Conservation (phyloP, 371 early-diverging fungal species). For the Blastocladiella emersonii region DNA sequence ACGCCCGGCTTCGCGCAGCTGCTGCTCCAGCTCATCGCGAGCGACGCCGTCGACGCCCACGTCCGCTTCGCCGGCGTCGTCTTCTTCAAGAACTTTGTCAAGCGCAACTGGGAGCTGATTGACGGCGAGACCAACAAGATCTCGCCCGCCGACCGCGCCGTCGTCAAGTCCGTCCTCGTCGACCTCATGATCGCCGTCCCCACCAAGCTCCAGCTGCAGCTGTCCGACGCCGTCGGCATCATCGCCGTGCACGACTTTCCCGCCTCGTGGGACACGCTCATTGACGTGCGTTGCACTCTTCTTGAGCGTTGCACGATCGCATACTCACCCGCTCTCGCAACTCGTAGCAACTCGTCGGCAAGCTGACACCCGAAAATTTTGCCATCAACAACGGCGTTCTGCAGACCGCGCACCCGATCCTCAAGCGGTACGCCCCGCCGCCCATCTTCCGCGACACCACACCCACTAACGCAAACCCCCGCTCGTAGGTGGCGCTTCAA, state of each 20-base stretch:
- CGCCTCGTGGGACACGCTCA: constrained; percentile 64
- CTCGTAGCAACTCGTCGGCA: constrained; percentile 50
- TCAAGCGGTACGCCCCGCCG: constrained; percentile 60
- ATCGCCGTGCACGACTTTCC: constrained; percentile 90
- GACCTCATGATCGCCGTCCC: constrained; percentile 70
- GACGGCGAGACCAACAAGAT: constrained; percentile 38
- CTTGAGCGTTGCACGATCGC: neutral
- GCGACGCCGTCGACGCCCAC: constrained; percentile 19
- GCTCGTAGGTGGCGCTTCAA: constrained; percentile 74
- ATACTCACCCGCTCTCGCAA: neutral
- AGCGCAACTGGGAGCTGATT: constrained; percentile 71
- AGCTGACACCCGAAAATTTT: constrained; percentile 62
- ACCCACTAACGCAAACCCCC: too few species aligned
- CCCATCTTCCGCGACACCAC: too few species aligned
- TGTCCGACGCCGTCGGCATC: constrained; percentile 78
- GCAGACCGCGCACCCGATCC: constrained; percentile 84
- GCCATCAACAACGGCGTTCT: constrained; percentile 76
- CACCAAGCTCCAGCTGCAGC: constrained; percentile 64
- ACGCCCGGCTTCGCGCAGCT: constrained; percentile 57
- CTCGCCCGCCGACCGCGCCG: constrained; percentile 48
- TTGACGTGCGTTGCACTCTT: constrained; percentile 36
- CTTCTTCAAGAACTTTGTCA: constrained; percentile 89
- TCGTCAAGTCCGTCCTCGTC: constrained; percentile 69
- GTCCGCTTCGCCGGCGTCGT: constrained; percentile 71
- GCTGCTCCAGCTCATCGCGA: constrained; percentile 50